These are phyloP conservation scores for Dryas octopetala DNA, from an alignment of 306 rosid genomes.

Conservation along the genomic window DNA sequence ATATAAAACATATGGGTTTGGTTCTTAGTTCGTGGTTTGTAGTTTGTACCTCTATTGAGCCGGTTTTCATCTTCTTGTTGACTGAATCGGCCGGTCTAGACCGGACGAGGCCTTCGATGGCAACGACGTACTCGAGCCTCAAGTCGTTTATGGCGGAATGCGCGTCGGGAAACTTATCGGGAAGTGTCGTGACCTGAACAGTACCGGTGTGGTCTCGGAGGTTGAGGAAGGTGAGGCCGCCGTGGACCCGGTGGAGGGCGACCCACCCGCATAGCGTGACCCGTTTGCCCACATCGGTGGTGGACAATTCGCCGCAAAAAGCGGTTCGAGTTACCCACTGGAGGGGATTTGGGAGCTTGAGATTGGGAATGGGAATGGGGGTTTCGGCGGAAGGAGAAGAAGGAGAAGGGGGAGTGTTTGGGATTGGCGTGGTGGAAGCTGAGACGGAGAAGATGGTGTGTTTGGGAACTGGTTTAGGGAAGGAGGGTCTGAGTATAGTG, in stretches of 20 bases:
- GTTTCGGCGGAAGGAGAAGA: slow-evolving; percentile 26
- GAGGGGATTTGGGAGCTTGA: slow-evolving; percentile 28
- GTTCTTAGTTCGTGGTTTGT: too few relatives aligned
- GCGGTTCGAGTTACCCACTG: slow-evolving; percentile 67
- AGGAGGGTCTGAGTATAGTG: slow-evolving; percentile 32
- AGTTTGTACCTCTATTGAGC: slow-evolving; percentile 62
- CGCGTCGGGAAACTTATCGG: slow-evolving; percentile 82
- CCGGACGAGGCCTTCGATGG: slow-evolving; percentile 83
- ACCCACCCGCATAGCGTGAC: slow-evolving; percentile 93
- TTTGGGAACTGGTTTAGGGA: slow-evolving; percentile 23
- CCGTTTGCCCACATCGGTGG: slow-evolving; percentile 56
- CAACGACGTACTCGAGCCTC: slow-evolving; percentile 84
- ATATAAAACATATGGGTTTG: too few relatives aligned
- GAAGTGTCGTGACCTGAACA: slow-evolving; percentile 89
- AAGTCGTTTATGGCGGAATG: slow-evolving; percentile 62
- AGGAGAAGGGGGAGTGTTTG: slow-evolving; percentile 14
- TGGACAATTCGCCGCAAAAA: slow-evolving; percentile 60
- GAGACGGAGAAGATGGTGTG: slow-evolving; percentile 13
- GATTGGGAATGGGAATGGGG: slow-evolving; percentile 26
- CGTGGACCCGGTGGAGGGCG: slow-evolving; percentile 89
- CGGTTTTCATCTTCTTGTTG: slow-evolving; percentile 86
- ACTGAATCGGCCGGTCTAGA: slow-evolving; percentile 72
- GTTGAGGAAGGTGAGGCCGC: slow-evolving; percentile 79
- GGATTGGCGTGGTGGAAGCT: slow-evolving; percentile 22
- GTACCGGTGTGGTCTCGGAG: slow-evolving; percentile 83